These are phyloP conservation scores for Candida succiphila DNA, from an alignment of 805 yeast genomes.

Conservation along the genomic window DNA sequence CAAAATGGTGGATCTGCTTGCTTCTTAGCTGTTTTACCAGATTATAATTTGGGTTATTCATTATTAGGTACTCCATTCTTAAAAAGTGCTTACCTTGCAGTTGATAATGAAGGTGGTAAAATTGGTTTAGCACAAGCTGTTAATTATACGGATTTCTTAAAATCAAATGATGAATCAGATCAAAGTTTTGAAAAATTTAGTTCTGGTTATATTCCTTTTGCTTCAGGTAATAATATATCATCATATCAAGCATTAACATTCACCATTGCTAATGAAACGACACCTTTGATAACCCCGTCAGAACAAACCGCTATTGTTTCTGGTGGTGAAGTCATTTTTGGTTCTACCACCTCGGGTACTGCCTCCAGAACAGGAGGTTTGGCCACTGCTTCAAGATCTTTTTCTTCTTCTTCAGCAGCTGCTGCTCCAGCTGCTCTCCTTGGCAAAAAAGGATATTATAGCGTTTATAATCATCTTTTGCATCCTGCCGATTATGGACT, in stretches of 20 bases:
- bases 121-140: slow-evolving; percentile 47
- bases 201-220: slow-evolving; percentile 23
- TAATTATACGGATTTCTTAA: not conserved
- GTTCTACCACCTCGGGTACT: slow-evolving; percentile 4
- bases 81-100: slow-evolving; percentile 44
- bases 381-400: too few relatives aligned
- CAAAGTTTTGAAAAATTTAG: slow-evolving; percentile 6
- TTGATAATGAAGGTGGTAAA: slow-evolving; percentile 46
- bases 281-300: slow-evolving; percentile 6
- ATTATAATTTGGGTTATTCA: slow-evolving; percentile 35
- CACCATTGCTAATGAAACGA: slow-evolving; percentile 13
- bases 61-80: slow-evolving; percentile 52
- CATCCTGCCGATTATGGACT: too few relatives aligned
- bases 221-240: slow-evolving; percentile 14
- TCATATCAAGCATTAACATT: slow-evolving; percentile 14
- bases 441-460: too few relatives aligned
- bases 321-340: slow-evolving; percentile 18
- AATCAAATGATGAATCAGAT: not conserved
- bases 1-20: slow-evolving; percentile 51
- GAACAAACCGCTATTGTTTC: slow-evolving; percentile 12
- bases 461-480: too few relatives aligned
- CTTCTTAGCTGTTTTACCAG: slow-evolving; percentile 39
- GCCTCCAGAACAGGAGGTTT: too few relatives aligned
- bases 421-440: too few relatives aligned
- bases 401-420: too few relatives aligned